Evolutionary conservation across 768 basidiomycete species (phyloP).

Genomic region (Clitopilus passeckerianus): DNA sequence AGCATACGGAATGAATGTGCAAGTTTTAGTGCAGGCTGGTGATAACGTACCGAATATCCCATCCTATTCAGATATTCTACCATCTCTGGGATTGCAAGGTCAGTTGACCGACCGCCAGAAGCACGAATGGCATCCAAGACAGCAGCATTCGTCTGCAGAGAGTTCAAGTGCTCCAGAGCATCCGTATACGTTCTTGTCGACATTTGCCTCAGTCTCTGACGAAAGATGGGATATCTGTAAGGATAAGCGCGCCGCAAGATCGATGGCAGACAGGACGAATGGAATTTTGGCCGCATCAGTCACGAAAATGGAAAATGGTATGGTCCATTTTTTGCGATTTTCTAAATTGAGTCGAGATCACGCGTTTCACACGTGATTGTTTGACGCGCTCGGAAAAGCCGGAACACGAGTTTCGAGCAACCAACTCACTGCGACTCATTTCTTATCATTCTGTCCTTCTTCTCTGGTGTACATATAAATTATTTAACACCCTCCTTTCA

Average conservation of each 20-base stretch:
- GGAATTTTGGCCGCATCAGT: conserved; percentile 6
- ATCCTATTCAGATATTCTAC: conserved; percentile 83
- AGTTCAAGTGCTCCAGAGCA: conserved; percentile 69
- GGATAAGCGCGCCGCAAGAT: background rate
- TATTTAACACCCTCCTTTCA: background rate
- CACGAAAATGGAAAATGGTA: background rate
- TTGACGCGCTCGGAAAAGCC: background rate
- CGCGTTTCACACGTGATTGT: background rate
- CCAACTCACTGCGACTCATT: background rate
- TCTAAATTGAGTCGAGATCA: background rate
- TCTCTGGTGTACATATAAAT: background rate
- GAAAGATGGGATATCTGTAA: background rate
- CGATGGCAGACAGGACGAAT: background rate
- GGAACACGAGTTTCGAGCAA: background rate
- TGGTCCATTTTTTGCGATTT: background rate
- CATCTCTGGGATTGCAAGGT: conserved; percentile 82
- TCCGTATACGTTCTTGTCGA: conserved; percentile 64
- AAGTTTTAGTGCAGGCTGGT: background rate
- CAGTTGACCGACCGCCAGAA: conserved; percentile 54
- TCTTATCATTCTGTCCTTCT: background rate
- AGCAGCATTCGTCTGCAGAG: conserved; percentile 92
- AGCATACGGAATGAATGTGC: conserved; percentile 7
- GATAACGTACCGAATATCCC: conserved; percentile 69
- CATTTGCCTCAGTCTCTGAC: conserved; percentile 34
- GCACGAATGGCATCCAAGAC: conserved; percentile 79